Evolutionary conservation across 768 basidiomycete genomes (phyloP).

Genomic region (Steccherinum ochraceum): DNA sequence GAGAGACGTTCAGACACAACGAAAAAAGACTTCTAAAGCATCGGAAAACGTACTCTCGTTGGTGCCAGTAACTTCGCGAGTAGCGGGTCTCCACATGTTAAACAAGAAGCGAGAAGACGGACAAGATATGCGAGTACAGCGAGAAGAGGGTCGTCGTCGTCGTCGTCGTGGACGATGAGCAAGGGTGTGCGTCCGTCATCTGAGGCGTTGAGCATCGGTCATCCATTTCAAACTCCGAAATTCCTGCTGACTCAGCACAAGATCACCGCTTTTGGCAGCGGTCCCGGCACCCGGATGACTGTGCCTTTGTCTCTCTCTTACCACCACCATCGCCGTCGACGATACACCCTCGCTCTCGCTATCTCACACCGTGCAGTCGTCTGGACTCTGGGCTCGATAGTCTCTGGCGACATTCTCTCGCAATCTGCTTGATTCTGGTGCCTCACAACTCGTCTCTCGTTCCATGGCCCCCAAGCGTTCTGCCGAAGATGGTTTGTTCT

Average conservation of each 20-base stretch:
- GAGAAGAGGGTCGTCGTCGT: slow-evolving; percentile 11
- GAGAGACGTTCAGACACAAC: slow-evolving; percentile 12
- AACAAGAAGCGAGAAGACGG: slow-evolving; percentile 22
- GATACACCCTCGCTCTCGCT: neutral
- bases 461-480: slow-evolving; percentile 19
- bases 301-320: neutral
- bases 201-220: slow-evolving; percentile 1
- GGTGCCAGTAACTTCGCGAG: slow-evolving; percentile 85
- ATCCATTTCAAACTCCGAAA: slow-evolving; percentile 11
- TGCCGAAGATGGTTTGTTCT: slow-evolving; percentile 22
- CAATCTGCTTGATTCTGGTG: neutral
- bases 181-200: slow-evolving; percentile 10
- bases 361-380: neutral
- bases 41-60: slow-evolving; percentile 70
- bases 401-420: too few species aligned
- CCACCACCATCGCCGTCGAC: neutral
- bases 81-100: slow-evolving; percentile 84
- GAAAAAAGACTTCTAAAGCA: slow-evolving; percentile 5
- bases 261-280: neutral
- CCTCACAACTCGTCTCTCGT: neutral
- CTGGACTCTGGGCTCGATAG: too few species aligned
- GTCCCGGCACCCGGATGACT: neutral
- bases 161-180: neutral
- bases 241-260: slow-evolving; percentile 14
- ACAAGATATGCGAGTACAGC: slow-evolving; percentile 11